A percentile compares a stretch with the other conserved stretches of the same genome.
These are phyloP conservation scores for Gautieria morchelliformis DNA, from an alignment of 768 basidiomycete genomes.

Conservation along the genomic window DNA sequence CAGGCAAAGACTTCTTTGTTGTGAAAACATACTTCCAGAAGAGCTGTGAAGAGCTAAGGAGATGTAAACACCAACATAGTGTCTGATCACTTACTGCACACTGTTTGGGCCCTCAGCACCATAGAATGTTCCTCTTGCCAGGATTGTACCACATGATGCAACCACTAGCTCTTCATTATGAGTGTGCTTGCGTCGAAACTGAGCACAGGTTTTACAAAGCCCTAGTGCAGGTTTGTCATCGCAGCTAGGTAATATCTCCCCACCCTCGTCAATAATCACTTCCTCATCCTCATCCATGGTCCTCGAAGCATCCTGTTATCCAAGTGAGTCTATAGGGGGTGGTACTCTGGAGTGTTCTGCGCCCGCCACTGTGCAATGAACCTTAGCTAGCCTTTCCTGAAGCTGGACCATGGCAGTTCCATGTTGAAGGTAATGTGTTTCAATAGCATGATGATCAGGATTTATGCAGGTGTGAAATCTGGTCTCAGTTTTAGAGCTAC, in stretches of 20 bases:
- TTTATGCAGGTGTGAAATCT: constrained; percentile 18
- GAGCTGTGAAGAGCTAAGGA: constrained; percentile 11
- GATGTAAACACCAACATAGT: constrained; percentile 8
- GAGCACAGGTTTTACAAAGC: constrained; percentile 11
- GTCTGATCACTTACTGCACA: constrained; percentile 11
- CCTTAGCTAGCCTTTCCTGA: constrained; percentile 13
- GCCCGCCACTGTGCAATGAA: not conserved
- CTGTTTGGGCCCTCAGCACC: constrained; percentile 14
- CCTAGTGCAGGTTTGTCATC: constrained; percentile 12
- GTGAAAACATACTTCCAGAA: constrained; percentile 19
- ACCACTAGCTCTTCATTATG: constrained; percentile 23
- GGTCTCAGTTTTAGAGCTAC: too few relatives aligned
- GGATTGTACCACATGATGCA: constrained; percentile 15
- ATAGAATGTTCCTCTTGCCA: constrained; percentile 17
- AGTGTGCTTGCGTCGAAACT: constrained; percentile 18
- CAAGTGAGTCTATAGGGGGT: constrained; percentile 6
- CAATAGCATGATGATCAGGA: constrained; percentile 16
- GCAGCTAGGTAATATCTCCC: constrained; percentile 6
- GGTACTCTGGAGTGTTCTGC: constrained; percentile 9
- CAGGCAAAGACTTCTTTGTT: constrained; percentile 16
- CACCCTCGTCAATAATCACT: not conserved
- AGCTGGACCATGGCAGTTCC: constrained; percentile 22
- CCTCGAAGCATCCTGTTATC: too few relatives aligned
- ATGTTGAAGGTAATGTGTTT: constrained; percentile 12
- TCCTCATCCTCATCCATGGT: not conserved